Evolutionary conservation across 2,329 filamentous ascomycete genomes (phyloP).

Genomic region (Kalmusia sp.): DNA sequence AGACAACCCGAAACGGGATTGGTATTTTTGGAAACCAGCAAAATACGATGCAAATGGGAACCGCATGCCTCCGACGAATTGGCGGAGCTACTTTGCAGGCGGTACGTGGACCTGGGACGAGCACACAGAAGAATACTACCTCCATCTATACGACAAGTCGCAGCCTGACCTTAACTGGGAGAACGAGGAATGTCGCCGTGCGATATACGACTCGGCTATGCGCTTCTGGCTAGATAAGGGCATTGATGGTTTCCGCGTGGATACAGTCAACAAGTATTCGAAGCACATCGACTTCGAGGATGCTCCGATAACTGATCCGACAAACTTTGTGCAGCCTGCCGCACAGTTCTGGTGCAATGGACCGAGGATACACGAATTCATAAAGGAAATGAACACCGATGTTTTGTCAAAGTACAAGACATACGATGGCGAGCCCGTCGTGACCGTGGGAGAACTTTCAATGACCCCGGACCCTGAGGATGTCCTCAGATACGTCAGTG

Average conservation of each 20-base stretch:
- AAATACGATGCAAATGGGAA: constrained; percentile 61
- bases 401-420: constrained; percentile 64
- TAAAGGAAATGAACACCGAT: constrained; percentile 60
- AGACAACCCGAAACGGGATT: constrained; percentile 70
- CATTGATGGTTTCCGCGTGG: constrained; percentile 56
- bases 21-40: constrained; percentile 73
- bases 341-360: constrained; percentile 63
- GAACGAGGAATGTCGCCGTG: constrained; percentile 51
- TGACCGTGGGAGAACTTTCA: constrained; percentile 68
- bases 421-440: constrained; percentile 38
- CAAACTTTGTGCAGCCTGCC: constrained; percentile 55
- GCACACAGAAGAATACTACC: constrained; percentile 55
- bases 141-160: constrained; percentile 54
- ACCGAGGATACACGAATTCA: constrained; percentile 64
- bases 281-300: constrained; percentile 53
- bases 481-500: constrained; percentile 52
- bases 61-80: constrained; percentile 66
- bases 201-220: constrained; percentile 54
- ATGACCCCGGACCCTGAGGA: constrained; percentile 51
- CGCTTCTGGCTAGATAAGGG: constrained; percentile 58
- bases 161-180: constrained; percentile 60
- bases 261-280: constrained; percentile 58
- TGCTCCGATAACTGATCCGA: constrained; percentile 49
- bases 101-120: constrained; percentile 54
- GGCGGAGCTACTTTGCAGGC: constrained; percentile 50